A percentile compares a stretch with the other conserved stretches of the same genome.
phyloP scores from a whole-genome alignment of 768 basidiomycete species.

The Lactarius indigo region DNA sequence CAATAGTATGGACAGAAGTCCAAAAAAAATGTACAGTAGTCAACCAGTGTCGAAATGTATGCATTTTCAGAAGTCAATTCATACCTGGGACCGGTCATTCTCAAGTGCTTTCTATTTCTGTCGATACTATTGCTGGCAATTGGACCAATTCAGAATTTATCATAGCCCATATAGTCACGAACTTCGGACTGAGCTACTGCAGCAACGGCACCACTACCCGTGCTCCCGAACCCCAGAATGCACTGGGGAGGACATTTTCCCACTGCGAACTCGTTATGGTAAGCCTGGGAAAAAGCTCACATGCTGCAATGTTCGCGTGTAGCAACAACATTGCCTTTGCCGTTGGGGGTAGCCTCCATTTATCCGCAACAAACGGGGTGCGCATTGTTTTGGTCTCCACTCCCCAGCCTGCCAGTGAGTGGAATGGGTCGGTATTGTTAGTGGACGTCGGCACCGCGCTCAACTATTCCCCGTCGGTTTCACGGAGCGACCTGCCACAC shows the following conservation, averaged over 20 bases:
- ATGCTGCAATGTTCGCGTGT: neutral
- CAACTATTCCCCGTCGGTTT: slow-evolving; percentile 64
- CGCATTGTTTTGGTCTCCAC: slow-evolving; percentile 40
- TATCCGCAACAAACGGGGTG: no score
- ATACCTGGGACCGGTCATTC: neutral
- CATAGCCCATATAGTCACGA: neutral
- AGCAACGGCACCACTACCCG: neutral
- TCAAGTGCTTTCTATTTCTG: neutral
- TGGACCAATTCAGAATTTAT: neutral
- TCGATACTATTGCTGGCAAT: neutral
- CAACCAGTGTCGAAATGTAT: neutral
- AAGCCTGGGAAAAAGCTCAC: neutral
- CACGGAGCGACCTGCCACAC: slow-evolving; percentile 60
- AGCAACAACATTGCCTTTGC: neutral
- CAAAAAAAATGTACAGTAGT: neutral
- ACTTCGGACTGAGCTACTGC: neutral
- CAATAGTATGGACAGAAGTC: neutral
- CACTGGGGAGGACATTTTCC: neutral
- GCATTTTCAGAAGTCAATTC: neutral
- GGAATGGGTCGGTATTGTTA: slow-evolving; percentile 44
- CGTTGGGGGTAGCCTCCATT: neutral
- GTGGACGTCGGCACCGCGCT: slow-evolving; percentile 50
- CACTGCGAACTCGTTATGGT: neutral
- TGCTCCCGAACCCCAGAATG: neutral
- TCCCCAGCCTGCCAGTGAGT: no score